phyloP scores from a whole-genome alignment of 805 yeast species.

The Candida piceae region DNA sequence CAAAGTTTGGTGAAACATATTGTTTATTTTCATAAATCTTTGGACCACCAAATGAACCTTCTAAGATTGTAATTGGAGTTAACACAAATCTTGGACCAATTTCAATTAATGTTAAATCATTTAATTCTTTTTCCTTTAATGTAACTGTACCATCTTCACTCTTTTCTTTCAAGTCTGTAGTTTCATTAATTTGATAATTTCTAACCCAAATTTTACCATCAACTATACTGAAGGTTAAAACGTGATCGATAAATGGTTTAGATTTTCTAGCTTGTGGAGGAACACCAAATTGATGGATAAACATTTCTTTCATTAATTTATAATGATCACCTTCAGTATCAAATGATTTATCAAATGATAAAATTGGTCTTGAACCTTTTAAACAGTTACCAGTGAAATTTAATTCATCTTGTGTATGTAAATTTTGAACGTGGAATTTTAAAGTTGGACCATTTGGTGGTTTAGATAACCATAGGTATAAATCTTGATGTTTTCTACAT shows the following conservation, averaged over 20 bases:
- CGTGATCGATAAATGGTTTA: constrained; percentile 94
- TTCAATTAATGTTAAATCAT: constrained; percentile 78
- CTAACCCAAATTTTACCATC: constrained; percentile 95
- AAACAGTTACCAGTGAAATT: constrained; percentile 96
- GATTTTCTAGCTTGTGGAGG: constrained; percentile 90
- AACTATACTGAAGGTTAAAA: constrained; percentile 85
- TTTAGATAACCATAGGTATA: constrained; percentile 90
- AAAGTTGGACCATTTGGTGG: constrained; percentile 98
- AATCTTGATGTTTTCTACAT: constrained; percentile 92
- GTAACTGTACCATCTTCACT: constrained; percentile 20
- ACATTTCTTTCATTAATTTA: constrained; percentile 75
- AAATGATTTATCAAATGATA: constrained; percentile 82
- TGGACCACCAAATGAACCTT: constrained; percentile 97
- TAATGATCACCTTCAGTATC: constrained; percentile 57
- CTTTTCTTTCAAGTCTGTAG: constrained; percentile 51
- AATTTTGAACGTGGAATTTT: constrained; percentile 88
- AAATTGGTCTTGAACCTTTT: constrained; percentile 89
- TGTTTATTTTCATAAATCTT: constrained; percentile 95
- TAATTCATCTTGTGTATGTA: constrained; percentile 93
- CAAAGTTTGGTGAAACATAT: constrained; percentile 92
- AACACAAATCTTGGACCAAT: constrained; percentile 95
- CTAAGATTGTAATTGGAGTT: constrained; percentile 84
- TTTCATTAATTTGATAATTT: constrained; percentile 80
- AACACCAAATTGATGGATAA: constrained; percentile 83
- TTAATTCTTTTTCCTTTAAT: constrained; percentile 26